phyloP scores from a whole-genome alignment of 2,329 filamentous ascomycete species.

The Ascochyta koolunga region DNA sequence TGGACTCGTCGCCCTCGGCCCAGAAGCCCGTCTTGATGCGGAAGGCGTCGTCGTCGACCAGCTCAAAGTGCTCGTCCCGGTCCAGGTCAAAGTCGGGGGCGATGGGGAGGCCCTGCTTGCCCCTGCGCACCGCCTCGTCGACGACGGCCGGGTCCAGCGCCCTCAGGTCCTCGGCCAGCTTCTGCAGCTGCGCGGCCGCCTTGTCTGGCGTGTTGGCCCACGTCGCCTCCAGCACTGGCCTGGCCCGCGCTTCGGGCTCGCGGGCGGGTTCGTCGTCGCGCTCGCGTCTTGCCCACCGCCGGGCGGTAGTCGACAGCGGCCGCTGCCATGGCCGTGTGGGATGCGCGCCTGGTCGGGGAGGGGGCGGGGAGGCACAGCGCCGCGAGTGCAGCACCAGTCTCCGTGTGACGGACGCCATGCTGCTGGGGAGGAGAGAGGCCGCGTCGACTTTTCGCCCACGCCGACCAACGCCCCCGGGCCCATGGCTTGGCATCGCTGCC shows the following conservation, averaged over 20 bases:
- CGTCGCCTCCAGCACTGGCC: conserved; percentile 13
- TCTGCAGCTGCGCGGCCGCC: conserved; percentile 27
- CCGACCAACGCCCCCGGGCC: conserved; percentile 7
- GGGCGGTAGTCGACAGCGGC: conserved; percentile 37
- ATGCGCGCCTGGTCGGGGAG: conserved; percentile 21
- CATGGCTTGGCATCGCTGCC: conserved; percentile 34
- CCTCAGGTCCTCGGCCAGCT: conserved; percentile 32
- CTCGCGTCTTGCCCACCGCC: conserved; percentile 23
- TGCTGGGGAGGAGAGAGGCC: conserved; percentile 24
- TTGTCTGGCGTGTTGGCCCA: conserved; percentile 16
- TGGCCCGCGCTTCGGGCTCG: conserved; percentile 10
- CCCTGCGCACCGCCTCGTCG: conserved; percentile 33
- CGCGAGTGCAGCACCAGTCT: conserved; percentile 40
- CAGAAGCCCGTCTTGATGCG: conserved; percentile 39
- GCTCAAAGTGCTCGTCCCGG: conserved; percentile 35
- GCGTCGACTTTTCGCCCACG: conserved; percentile 40
- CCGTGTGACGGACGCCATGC: conserved; percentile 46
- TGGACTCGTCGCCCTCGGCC: conserved; percentile 53
- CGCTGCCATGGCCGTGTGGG: conserved; percentile 41
- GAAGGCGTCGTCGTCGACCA: conserved; percentile 23
- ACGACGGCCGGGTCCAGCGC: conserved; percentile 29
- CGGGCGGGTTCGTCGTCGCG: conserved; percentile 16
- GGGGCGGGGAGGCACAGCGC: conserved; percentile 35
- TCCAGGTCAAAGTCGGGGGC: conserved; percentile 23
- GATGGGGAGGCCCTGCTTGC: conserved; percentile 27